Evolutionary conservation across 371 early-diverging fungal genomes (phyloP), one percentile per base, ranked within the genome.

Genomic region (Capillidium heterosporum): DNA sequence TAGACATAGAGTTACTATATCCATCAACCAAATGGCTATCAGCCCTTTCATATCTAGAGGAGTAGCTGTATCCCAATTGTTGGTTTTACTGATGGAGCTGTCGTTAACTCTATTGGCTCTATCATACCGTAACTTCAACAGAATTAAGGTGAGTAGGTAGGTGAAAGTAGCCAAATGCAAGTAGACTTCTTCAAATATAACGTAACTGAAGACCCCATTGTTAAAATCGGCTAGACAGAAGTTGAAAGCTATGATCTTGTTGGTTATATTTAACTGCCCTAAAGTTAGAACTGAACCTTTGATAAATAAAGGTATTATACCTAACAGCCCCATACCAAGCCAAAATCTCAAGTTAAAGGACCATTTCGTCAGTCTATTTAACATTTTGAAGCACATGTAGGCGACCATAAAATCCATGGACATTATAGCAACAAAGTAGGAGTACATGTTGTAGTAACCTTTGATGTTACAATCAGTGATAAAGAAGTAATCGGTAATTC

Each of bases 401-500:
- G 48, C 48, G 13, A 48, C 48, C 27, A 24, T n/a, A 8, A 13
- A 10, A 48, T 48, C 48, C 48, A 48, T 48, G 3, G 27, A 48
- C 19, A 48, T 24, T 11, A 48, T 52, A 26, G 32, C 32, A 10
- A 39, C 28, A 19, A 21, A 35, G 32, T 52, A 52, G 32, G 40
- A 28, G 5, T 27, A 19, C 8, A 15, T 11, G 19, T 52, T 52
- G 32, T 32, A 52, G 19, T 52, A 52, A 2, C 52, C 52, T 28
- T 52, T 52, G 8, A 52, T 8, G 26, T 52, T 15, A 32, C 52
- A 52, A 52, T 52, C 52, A 2, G 52, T 52, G 19, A 39, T 17
- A 11, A 28, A 52, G 28, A 52, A 52, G 19, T 52, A 52, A 26
- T 52, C 52, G 19, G 52, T 32, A 2, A 52, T 24, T 27, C 52